Evolutionary conservation across 2,329 filamentous ascomycete species (phyloP).

Genomic region (Alternaria dauci): DNA sequence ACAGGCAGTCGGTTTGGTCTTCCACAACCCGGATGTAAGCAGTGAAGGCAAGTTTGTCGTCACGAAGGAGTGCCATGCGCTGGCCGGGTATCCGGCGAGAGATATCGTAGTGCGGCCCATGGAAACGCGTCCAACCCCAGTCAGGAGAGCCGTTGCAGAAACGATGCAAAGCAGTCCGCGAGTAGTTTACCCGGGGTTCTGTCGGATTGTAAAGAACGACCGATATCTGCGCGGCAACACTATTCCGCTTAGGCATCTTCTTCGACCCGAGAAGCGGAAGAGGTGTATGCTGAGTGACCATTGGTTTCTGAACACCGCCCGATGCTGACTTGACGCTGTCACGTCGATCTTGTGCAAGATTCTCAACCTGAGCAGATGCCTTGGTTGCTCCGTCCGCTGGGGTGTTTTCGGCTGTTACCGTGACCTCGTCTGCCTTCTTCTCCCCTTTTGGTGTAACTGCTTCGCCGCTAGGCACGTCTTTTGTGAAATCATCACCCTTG

Average conservation of each 20-base stretch:
- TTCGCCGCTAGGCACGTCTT: conserved; percentile 5
- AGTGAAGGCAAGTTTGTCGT: conserved; percentile 69
- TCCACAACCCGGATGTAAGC: conserved; percentile 68
- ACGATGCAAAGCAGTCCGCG: conserved; percentile 65
- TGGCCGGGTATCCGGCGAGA: conserved; percentile 65
- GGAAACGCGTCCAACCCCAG: conserved; percentile 71
- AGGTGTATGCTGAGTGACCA: conserved; percentile 44
- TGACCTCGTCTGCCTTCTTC: not conserved
- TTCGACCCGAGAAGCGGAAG: conserved; percentile 48
- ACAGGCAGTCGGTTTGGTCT: conserved; percentile 67
- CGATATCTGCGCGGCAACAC: conserved; percentile 66
- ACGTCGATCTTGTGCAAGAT: not conserved
- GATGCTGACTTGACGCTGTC: conserved; percentile 7
- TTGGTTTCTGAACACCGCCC: conserved; percentile 1
- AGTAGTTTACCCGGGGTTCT: conserved; percentile 67
- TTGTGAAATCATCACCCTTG: conserved; percentile 4
- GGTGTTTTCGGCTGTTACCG: not conserved
- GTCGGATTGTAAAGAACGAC: conserved; percentile 70
- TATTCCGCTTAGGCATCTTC: conserved; percentile 51
- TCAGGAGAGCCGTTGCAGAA: conserved; percentile 67
- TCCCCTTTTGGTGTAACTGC: not conserved
- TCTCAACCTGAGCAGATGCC: not conserved
- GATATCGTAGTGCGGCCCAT: conserved; percentile 66
- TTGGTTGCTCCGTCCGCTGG: not conserved
- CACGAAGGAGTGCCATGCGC: conserved; percentile 65